A percentile compares a stretch with the other conserved stretches of the same genome.
Conservation (phyloP, 257 asterid species). For the Petrea volubilis region DNA sequence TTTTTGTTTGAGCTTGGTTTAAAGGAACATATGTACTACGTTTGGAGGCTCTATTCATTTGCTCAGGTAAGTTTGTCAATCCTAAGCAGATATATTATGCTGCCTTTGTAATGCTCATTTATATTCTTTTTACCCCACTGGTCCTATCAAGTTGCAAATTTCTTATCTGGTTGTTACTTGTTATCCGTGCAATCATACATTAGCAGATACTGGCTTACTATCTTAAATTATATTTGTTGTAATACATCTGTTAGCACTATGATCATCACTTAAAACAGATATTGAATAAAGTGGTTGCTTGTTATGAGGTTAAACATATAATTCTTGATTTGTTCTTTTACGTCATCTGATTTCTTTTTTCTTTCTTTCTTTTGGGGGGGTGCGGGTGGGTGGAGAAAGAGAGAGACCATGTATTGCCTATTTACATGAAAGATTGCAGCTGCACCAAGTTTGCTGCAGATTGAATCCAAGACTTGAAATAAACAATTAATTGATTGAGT, state of each 20-base stretch:
- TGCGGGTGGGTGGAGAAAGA: neutral
- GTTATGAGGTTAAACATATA: neutral
- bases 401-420: neutral
- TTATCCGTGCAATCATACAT: neutral
- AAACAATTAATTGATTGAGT: neutral
- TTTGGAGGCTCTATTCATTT: conserved; percentile 97
- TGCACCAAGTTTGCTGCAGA: neutral
- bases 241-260: neutral
- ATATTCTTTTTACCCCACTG: neutral
- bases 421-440: neutral
- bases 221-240: neutral
- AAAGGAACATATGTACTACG: conserved; percentile 90
- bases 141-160: neutral
- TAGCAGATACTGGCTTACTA: neutral
- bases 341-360: neutral
- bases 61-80: conserved; percentile 66
- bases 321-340: neutral
- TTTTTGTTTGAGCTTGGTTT: conserved; percentile 97
- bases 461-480: neutral
- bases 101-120: neutral
- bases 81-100: conserved; percentile 1
- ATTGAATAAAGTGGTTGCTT: neutral
- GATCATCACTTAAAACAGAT: neutral
- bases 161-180: neutral
- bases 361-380: too few relatives aligned